Base-by-base conservation (phyloP, 2,329 filamentous ascomycete genomes). In the Aspergillus sp. region DNA sequence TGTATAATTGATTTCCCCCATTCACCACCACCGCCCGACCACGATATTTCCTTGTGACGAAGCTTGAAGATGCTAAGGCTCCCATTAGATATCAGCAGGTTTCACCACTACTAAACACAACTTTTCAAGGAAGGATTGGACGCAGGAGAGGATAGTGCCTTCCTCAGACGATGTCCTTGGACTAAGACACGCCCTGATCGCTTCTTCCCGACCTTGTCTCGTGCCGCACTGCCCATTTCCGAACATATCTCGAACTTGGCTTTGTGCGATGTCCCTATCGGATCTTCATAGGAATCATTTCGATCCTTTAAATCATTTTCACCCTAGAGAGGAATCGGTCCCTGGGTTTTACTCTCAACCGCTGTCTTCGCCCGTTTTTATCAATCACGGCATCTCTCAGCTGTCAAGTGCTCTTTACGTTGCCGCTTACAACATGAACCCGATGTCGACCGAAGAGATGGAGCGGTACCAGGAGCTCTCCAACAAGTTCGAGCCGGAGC, bases 401-500 rank as follows among this genome's bases (percentile, higher is more conserved):
- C 61, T 70, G 25, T 68, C 69, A 31, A 62, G 63, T 43, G 54
- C 62, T 23, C 64, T 71, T 51, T 62, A 63, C 58, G 22, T 53
- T 46, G 31, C 63, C 41, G 47, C 59, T 47, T 66, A 65, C 68
- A 72, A 73, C 57, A 80, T 80, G 77, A 75, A 74, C 58, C 68
- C 75, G 22, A 69, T 78, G 46, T 78, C 78, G 9, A 68, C 75
- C 54, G 84, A 87, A 59, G 85, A 88, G 67, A 79, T 87, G 72
- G 85, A 86, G 66, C 81, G 85, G 60, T 80, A 88, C 73, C 86
- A 89, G 77, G 83, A 85, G 72, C 79, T 88, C 64, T 88, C 86
- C 68, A 85, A 85, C 71, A 80, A 84, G 61, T 89, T 85, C 68
- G 81, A 87, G 72, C 82, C 86, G 13, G 83, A 87, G 64, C 74